Percentiles rank a stretch among this genome's conserved stretches.
phyloP scores from a whole-genome alignment of 495 filamentous ascomycete genomes.

The Aspergillus taichungensis region DNA sequence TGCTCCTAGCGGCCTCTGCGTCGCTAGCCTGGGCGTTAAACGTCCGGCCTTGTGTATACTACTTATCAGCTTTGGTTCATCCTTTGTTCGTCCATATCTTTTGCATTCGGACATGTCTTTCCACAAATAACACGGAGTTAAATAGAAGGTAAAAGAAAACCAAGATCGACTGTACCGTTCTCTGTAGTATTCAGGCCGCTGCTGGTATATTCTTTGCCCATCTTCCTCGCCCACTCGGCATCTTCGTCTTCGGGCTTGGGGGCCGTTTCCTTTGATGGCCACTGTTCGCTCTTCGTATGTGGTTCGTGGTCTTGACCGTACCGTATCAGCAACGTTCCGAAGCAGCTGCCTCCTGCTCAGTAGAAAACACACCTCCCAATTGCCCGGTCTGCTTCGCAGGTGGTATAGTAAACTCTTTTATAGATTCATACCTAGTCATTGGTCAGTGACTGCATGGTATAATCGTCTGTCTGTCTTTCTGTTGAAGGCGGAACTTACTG shows the following conservation, averaged over 20 bases:
- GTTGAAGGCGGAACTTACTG: conserved; percentile 34
- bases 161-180: conserved; percentile 25
- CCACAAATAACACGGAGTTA: conserved; percentile 22
- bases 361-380: conserved; percentile 38
- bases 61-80: conserved; percentile 30
- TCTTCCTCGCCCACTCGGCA: conserved; percentile 19
- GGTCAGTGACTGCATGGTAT: conserved; percentile 1
- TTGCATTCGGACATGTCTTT: conserved; percentile 12
- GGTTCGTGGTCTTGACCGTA: conserved; percentile 7
- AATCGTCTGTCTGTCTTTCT: neutral
- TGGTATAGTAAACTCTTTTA: conserved; percentile 36
- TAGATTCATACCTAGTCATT: conserved; percentile 50
- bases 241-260: conserved; percentile 14
- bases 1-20: conserved; percentile 31
- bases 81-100: conserved; percentile 9
- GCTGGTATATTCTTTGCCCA: conserved; percentile 16
- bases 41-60: conserved; percentile 37
- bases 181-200: conserved; percentile 12
- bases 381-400: conserved; percentile 51
- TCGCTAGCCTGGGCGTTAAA: conserved; percentile 25
- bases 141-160: conserved; percentile 22
- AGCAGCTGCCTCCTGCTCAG: neutral
- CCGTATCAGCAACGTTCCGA: conserved; percentile 1
- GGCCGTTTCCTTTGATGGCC: too few species aligned
- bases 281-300: conserved; percentile 24